Conservation (phyloP, 257 asterid genomes). For the Oldenlandia corymbosa region DNA sequence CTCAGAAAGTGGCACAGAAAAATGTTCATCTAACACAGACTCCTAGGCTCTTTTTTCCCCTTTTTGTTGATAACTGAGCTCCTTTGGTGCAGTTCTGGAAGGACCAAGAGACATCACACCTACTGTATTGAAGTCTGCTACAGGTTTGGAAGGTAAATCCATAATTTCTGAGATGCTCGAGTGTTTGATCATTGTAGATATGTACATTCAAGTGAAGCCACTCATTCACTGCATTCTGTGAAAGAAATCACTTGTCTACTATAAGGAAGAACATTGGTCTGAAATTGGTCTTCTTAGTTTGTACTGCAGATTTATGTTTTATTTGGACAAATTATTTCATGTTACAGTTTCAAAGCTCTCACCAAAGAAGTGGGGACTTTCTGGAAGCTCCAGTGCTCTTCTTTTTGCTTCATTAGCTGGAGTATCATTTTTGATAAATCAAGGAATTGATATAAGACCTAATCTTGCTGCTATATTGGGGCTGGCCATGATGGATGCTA, state of each 20-base stretch:
- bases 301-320: not conserved
- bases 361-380: constrained; percentile 96
- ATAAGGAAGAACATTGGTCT: not conserved
- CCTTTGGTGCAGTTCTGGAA: constrained; percentile 67
- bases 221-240: not conserved
- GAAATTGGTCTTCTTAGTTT: not conserved
- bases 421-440: constrained; percentile 58
- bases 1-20: no score
- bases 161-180: not conserved
- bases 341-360: constrained; percentile 76
- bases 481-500: constrained; percentile 63
- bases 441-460: constrained; percentile 88
- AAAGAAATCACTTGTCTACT: not conserved
- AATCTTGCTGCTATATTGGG: constrained; percentile 71
- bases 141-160: constrained; percentile 62
- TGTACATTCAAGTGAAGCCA: not conserved
- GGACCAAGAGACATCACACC: constrained; percentile 93
- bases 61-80: no score
- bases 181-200: not conserved
- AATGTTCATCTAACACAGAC: no score
- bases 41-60: no score
- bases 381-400: constrained; percentile 68
- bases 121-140: constrained; percentile 60
- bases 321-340: constrained; percentile 6
- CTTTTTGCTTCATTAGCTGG: constrained; percentile 62